Base-by-base conservation (phyloP, 2,329 filamentous ascomycete species). In the Sphaerulina vaccinii region DNA sequence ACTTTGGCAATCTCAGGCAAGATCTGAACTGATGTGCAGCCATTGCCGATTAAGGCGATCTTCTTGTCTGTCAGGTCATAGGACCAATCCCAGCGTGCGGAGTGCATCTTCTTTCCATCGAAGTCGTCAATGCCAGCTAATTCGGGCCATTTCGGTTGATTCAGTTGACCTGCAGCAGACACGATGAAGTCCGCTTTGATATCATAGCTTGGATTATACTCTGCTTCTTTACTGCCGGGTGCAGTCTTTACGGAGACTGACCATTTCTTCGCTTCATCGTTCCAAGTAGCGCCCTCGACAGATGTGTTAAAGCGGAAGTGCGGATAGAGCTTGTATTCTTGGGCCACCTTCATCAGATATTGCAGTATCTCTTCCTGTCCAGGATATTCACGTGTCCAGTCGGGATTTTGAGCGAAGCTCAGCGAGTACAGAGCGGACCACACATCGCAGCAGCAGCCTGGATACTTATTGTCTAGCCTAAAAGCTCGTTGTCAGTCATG, bases 141-240 rank as follows among this genome's bases (percentile, higher is more conserved):
- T 1, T 72, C 62, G 0, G 79, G 78, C 56, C 73, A 76, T 5
- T 69, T 67, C 0, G 81, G 81, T 24, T 74, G 66, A 58, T 84
- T 84, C 29, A 84, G 65, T 83, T 83, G 79, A 1, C 82, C 81
- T 23, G 83, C 79, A 1, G 77, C 81, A 8, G 77, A 80, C 16
- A 83, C 71, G 9, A 84, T 65, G 53, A 82, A 82, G 58, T 82
- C 78, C 3, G 75, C 75, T 13, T 71, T 73, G 51, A 83, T 76
- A 10, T 75, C 75, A 58, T 83, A 84, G 15, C 67, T 66, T 1
- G 72, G 66, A 19, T 68, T 71, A 62, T 75, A 82, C 58, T 84
- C 77, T 16, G 76, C 74, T 40, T 82, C 79, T 61, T 83, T 83
- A 42, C 62, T 67, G 21, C 71, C 74, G 2, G 75, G 73, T 0